Evolutionary conservation across 768 basidiomycete species (phyloP).

Genomic region (Collybia sordida): DNA sequence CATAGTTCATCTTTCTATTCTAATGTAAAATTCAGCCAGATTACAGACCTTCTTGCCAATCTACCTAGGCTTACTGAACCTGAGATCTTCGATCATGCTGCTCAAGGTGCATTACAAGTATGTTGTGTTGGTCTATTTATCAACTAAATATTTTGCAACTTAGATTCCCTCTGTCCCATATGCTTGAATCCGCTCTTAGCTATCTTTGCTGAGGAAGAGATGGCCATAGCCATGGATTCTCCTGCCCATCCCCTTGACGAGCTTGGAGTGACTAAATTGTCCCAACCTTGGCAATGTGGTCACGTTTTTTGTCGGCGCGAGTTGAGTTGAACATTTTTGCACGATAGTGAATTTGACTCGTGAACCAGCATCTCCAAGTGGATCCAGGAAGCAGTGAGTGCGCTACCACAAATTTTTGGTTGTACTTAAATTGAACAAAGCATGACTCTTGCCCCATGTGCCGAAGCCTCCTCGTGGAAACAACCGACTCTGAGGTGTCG

Average conservation of each 20-base stretch:
- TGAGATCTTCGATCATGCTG: constrained; percentile 46
- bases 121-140: background rate
- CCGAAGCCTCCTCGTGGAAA: constrained; percentile 44
- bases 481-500: background rate
- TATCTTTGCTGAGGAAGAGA: constrained; percentile 73
- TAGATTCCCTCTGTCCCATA: constrained; percentile 75
- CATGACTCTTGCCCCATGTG: constrained; percentile 69
- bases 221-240: constrained; percentile 73
- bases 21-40: constrained; percentile 27
- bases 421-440: constrained; percentile 27
- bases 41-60: constrained; percentile 37
- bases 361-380: constrained; percentile 58
- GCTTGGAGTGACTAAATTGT: constrained; percentile 67
- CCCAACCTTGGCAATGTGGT: constrained; percentile 50
- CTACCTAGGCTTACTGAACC: constrained; percentile 54
- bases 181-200: constrained; percentile 72
- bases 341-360: constrained; percentile 8
- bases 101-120: constrained; percentile 37
- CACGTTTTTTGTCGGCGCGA: constrained; percentile 84
- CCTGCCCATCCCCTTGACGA: constrained; percentile 71
- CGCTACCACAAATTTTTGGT: background rate
- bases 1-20: background rate
- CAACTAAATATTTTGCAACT: background rate
- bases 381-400: constrained; percentile 56
- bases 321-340: constrained; percentile 38